Percentiles rank a stretch among this genome's conserved stretches.
phyloP scores from a whole-genome alignment of 495 filamentous ascomycete genomes.

The Parathielavia hyrcaniae region DNA sequence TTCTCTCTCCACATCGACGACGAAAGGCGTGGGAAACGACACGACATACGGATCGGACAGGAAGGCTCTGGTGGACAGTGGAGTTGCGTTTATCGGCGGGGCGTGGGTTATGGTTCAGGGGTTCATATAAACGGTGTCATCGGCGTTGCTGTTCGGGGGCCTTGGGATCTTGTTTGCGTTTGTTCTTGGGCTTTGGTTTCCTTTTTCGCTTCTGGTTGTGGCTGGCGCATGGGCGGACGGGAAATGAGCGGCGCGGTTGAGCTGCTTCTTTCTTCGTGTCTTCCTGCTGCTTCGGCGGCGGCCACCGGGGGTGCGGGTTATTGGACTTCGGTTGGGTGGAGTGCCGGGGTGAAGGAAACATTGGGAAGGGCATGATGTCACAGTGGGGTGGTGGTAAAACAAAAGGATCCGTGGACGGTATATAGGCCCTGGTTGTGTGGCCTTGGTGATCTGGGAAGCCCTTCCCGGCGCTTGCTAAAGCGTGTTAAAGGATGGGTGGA shows the following conservation, averaged over 20 bases:
- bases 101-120: background rate
- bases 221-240: conserved; percentile 9
- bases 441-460: too few relatives aligned
- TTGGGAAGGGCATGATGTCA: too few relatives aligned
- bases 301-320: background rate
- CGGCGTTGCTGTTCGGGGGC: background rate
- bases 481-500: background rate
- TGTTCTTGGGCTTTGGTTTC: background rate
- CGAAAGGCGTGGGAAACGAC: conserved; percentile 4
- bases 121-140: conserved; percentile 17
- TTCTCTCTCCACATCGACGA: background rate
- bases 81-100: background rate
- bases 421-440: background rate
- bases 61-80: background rate
- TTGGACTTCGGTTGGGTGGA: background rate
- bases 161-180: background rate
- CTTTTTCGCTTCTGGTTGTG: background rate
- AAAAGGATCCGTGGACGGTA: background rate
- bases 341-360: background rate
- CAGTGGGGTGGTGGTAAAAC: background rate
- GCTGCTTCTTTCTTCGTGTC: background rate
- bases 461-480: too few relatives aligned
- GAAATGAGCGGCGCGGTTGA: background rate
- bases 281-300: background rate
- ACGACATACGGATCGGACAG: conserved; percentile 10